Evolutionary conservation across 352 stramenopile species (phyloP), one percentile per base, ranked within the genome.

Genomic region (Phytophthora citrophthora): DNA sequence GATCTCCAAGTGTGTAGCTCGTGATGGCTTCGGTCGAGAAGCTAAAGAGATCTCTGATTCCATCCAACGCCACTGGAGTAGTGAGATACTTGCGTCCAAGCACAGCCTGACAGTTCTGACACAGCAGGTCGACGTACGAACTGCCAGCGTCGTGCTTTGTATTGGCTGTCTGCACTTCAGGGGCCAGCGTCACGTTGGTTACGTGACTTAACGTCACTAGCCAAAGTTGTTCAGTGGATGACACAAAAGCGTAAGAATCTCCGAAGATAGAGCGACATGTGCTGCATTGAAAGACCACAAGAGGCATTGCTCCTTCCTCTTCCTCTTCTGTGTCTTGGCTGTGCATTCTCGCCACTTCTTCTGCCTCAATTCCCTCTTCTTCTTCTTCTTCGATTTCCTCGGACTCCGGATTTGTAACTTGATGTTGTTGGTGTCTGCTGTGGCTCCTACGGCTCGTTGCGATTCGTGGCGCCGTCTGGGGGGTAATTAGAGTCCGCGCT

Each of bases 211-310:
- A 69, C 31, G 87, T 94, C 29, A 95, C 70, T 3, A 93, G 81
- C 64, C 87, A 71, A 47, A 91, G 69, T 38, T 90, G 71, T 7
- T 83, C 74, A 12, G 83, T 95, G n/a, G 84, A 91, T 48, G 76
- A 80, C 55, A 94, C 77, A 29, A 94, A 92, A 32, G 83, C 76
- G 54, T 93, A 93, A 43, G 85, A 94, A 66, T 95, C 87, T 16
- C 85, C 86, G 23, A 95, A 88, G 51, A 95, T 93, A 26, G 80
- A 89, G 24, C 87, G 77, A 38, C 87, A 95, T 16, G 84, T 94
- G 67, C 68, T 87, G 65, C 87, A 95, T 58, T 94, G 85, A 56
- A 95, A 95, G 23, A 94, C 82, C 29, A 95, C 85, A 6, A 89
- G 85, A 15, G 79, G 81, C 40, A 82, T 63, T 15, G 74, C 66